Evolutionary conservation across 441 rosid species (phyloP).

Genomic region (Populus hybrid): DNA sequence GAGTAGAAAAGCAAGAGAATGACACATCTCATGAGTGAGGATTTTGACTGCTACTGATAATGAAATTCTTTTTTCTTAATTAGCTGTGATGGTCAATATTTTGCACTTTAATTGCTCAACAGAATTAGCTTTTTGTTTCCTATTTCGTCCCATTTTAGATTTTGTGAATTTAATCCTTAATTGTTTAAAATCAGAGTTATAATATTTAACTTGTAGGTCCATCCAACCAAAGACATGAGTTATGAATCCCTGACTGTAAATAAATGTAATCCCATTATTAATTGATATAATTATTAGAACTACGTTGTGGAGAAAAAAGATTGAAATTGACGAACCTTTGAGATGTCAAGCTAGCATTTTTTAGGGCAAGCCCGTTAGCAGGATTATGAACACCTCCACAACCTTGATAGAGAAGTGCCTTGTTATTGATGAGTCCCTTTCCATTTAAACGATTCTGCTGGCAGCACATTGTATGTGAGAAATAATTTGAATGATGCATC

Average conservation of each 20-base stretch:
- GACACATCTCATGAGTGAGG: background rate
- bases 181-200: no score
- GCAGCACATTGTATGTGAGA: background rate
- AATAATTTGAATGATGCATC: background rate
- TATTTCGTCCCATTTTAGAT: no score
- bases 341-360: background rate
- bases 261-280: background rate
- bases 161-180: no score
- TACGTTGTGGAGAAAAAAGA: background rate
- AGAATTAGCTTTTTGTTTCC: background rate
- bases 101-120: background rate
- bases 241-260: no score
- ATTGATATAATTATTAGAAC: background rate
- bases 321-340: constrained; percentile 16
- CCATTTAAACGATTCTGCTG: constrained; percentile 18
- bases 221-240: no score
- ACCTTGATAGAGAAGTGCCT: constrained; percentile 12
- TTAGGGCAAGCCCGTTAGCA: constrained; percentile 8
- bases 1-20: background rate
- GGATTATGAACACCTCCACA: background rate
- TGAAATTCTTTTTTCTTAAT: background rate
- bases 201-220: no score
- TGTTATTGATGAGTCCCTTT: background rate
- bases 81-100: no score
- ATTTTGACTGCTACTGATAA: background rate